Base-by-base conservation (phyloP, 352 stramenopile genomes). In the Phytopythium chamaehyphon region DNA sequence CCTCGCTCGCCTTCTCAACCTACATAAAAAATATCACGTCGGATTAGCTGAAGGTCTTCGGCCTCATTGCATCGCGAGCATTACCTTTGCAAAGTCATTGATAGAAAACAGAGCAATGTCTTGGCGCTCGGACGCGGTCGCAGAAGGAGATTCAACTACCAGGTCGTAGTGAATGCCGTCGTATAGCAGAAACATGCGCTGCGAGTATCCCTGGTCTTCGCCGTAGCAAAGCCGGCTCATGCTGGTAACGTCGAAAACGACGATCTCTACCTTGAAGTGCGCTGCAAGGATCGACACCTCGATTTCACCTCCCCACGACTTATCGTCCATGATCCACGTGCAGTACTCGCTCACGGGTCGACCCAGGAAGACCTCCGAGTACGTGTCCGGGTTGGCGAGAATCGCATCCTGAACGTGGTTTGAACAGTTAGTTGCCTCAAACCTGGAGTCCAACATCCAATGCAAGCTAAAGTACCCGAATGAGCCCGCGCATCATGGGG, bases 121-220 rank as follows among this genome's bases (percentile, higher is more conserved):
- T 16, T 77, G 69, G 26, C 63, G 72, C 48, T 85, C 71, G 0
- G 73, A 55, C 12, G 76, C 68, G 7, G 61, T 70, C 18, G 67
- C 53, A 0, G 69, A 86, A 14, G 73, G 65, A 0, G 71, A 55
- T 44, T 93, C 83, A 10, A 89, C 77, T 15, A 92, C 71, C 21
- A 91, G 52, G 55, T 95, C 84, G 54, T 95, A 95, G 47, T 95
- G 84, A 36, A 93, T 83, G 26, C 84, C 84, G 51, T 95, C 84
- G 55, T 93, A 95, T 7, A 95, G 73, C 51, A 93, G 61, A 51
- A 92, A 93, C 66, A 92, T 83, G 39, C 82, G 76, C 63, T 92
- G 79, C 31, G 80, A 82, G 49, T 86, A 90, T 37, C 78, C 78
- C 68, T 87, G 80, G 40, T 93, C 83, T 54, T 91, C 80, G 0